These are phyloP conservation scores for Populus tremula DNA, from an alignment of 345 rosid species.

Conservation along the genomic window DNA sequence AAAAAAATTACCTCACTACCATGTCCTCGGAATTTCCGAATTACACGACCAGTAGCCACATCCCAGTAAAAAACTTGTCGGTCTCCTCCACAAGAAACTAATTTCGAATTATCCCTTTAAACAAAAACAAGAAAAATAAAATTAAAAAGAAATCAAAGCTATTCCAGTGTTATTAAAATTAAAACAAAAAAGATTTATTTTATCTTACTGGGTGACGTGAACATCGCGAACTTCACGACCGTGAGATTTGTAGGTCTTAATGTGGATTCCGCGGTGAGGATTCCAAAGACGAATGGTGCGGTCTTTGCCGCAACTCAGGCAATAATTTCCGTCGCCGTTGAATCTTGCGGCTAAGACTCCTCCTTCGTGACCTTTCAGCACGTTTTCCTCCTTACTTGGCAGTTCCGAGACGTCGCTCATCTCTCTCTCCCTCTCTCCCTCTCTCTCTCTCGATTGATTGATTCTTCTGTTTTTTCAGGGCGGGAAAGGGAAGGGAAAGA, in stretches of 20 bases:
- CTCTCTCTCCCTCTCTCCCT: not conserved
- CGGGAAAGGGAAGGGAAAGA: not conserved
- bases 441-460: not conserved
- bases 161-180: not conserved
- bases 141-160: not conserved
- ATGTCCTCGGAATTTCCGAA: slow-evolving; percentile 90
- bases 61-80: slow-evolving; percentile 95
- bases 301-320: slow-evolving; percentile 91
- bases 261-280: slow-evolving; percentile 91
- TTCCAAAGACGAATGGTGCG: slow-evolving; percentile 98
- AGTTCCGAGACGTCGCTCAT: slow-evolving; percentile 9
- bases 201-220: slow-evolving; percentile 73
- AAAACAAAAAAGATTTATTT: not conserved
- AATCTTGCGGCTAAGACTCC: slow-evolving; percentile 44
- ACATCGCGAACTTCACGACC: slow-evolving; percentile 98
- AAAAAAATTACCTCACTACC: slow-evolving; percentile 62
- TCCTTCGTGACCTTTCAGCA: slow-evolving; percentile 20
- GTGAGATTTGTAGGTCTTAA: slow-evolving; percentile 94
- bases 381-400: slow-evolving; percentile 11
- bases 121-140: not conserved
- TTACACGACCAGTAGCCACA: slow-evolving; percentile 82
- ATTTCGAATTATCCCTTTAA: slow-evolving; percentile 74
- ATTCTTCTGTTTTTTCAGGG: not conserved
- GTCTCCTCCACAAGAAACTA: slow-evolving; percentile 94
- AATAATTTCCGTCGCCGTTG: slow-evolving; percentile 88